Evolutionary conservation across 345 rosid genomes (phyloP), one percentile per base, ranked within the genome.

Genomic region (Ceriops tagal): DNA sequence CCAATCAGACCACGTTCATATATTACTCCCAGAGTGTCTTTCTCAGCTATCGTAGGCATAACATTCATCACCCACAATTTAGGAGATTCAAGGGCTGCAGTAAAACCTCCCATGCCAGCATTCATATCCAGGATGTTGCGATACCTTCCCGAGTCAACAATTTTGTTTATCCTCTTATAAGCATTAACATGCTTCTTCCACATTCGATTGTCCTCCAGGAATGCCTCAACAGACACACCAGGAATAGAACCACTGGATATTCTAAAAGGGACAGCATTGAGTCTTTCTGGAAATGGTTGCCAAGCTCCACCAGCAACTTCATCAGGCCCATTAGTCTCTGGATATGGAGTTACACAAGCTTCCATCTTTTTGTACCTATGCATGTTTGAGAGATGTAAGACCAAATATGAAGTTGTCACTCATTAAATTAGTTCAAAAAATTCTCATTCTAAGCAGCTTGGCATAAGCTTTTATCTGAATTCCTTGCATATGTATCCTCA

Each of bases 301-400:
- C 86, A 86, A 58, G 70, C 63, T 27, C 71, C 83, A 22, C 83
- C 80, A 6, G 75, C 78, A 5, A 79, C 79, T 70, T 85, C 83
- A 47, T 83, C 81, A 10, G 57, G 55, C 30, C 51, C 73, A 53
- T 43, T 53, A 31, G 65, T 58, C 26, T 59, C 64, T 24, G 28
- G 74, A 39, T 70, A 69, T 53, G 61, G 68, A 58, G 76, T 72
- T 18, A 67, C 72, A 62, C 80, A 76, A 7, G 65, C 65, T 67
- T 76, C 76, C 80, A 76, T 67, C 46, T 58, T 76, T 62, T 67
- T 62, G 73, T 76, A 76, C 75, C 75, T 75, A 55, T 56, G 10
- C 58, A 66, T 27, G 30, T 37, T 28, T 15, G 16, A 26, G 65
- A 35, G 55, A 22, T 21, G 26, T 37, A 39, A 77, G 43, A 53